Evolutionary conservation across 1,284 basidiomycete species (phyloP), one percentile per base, ranked within the genome.

Genomic region (Neonothopanus nambi): DNA sequence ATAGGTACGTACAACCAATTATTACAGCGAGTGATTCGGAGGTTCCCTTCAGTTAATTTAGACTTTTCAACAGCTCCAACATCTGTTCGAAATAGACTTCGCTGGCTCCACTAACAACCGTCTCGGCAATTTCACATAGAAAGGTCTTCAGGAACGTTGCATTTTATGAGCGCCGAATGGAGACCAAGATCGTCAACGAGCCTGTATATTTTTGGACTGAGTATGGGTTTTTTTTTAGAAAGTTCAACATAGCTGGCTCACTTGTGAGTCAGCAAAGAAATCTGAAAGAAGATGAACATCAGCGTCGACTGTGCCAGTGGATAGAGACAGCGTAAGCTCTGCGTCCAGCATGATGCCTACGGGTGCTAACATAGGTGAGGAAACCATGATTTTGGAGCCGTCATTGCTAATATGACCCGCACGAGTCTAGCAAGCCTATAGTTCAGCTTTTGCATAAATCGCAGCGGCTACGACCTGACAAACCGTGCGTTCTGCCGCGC

Each of bases 291-390:
- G 74, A 39, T 63, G 70, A 35, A 85, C 72, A 61, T 89, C 86
- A 28, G 77, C 80, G 4, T 85, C 82, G 13, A 80, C 54, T 0
- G 80, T 77, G 28, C 83, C 84, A 0, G 82, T 84, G 2, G 91
- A 91, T 0, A 91, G 93, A 2, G 77, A 66, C 21, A 90, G 67
- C 0, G 89, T 88, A 30, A 93, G 71, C 63, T 90, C 81, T 11
- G 87, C 87, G 65, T 93, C 91, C 43, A 91, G 78, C 57, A 93
- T 87, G 64, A 93, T 79, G 7, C 84, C 87, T 30, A 80, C 77
- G 17, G 87, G 88, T 8, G 80, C 78, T 17, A 90, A 72, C 60
- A 80, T 72, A 18, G 68, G 73, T 20, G 81, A 76, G 51, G 66
- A 71, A 17, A 91, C 78, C n/a, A 72, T 69, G 20, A 79, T 75